Percentiles rank a stretch among this genome's conserved stretches.
Conservation (phyloP, 176 grass and related monocot genomes). For the Triticum monococcum region DNA sequence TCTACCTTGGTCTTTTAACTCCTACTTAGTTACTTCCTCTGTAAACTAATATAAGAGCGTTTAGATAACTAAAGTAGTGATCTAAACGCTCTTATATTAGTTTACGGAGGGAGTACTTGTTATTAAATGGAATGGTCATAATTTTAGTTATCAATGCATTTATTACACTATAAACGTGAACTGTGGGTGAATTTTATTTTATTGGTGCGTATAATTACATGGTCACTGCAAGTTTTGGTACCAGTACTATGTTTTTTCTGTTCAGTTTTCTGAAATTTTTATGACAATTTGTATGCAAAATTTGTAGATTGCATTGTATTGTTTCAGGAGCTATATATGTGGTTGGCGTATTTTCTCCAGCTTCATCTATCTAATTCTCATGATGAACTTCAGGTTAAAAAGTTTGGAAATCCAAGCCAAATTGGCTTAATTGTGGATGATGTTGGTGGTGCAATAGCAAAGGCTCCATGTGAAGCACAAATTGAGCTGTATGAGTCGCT, state of each 20-base stretch:
- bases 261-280: neutral
- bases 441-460: constrained; percentile 76
- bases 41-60: no score
- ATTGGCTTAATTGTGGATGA: constrained; percentile 80
- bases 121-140: neutral
- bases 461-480: constrained; percentile 65
- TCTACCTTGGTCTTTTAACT: neutral
- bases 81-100: no score
- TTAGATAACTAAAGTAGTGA: no score
- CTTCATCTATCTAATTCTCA: constrained; percentile 24
- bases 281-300: neutral
- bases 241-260: neutral
- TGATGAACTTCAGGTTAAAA: constrained; percentile 73
- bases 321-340: constrained; percentile 10
- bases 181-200: neutral
- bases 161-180: neutral
- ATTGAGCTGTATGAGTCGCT: constrained; percentile 90
- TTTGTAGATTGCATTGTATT: constrained; percentile 16
- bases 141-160: neutral
- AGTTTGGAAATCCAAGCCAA: constrained; percentile 84
- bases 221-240: neutral
- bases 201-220: neutral
- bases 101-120: neutral
- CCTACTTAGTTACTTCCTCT: neutral
- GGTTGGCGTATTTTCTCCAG: neutral